phyloP scores from a whole-genome alignment of 2,329 filamentous ascomycete species.

The Alternaria rosae region DNA sequence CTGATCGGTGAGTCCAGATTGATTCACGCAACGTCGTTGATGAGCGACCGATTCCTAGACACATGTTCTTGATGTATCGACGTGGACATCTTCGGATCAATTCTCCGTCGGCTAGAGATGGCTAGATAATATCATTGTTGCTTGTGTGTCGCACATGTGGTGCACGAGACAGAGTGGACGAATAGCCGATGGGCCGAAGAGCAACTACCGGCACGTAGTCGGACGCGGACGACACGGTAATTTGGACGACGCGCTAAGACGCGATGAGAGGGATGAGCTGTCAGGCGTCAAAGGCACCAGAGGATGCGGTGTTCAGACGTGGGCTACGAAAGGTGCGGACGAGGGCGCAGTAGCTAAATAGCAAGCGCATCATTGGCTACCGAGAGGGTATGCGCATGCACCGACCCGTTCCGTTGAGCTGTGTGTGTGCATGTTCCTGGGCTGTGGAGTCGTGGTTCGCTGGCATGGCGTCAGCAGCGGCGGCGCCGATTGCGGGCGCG shows the following conservation, averaged over 20 bases:
- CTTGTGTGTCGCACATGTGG: neutral
- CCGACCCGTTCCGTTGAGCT: constrained; percentile 3
- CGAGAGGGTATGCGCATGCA: neutral
- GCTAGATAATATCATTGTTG: neutral
- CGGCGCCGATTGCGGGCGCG: constrained; percentile 14
- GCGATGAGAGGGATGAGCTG: constrained; percentile 2
- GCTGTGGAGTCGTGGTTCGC: neutral
- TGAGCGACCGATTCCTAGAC: neutral
- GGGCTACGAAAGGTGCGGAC: neutral
- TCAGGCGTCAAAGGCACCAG: constrained; percentile 1
- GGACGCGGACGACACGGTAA: neutral
- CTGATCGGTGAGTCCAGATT: neutral
- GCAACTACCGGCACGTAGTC: neutral
- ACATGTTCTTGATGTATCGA: neutral
- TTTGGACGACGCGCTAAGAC: neutral
- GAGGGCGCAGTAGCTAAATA: neutral
- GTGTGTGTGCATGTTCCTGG: neutral
- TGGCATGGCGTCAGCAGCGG: constrained; percentile 8
- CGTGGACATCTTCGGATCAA: neutral
- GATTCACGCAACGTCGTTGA: neutral
- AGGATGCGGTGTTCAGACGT: neutral
- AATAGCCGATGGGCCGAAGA: neutral
- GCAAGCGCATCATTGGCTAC: neutral
- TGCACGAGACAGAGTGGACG: neutral
- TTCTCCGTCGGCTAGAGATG: neutral